Evolutionary conservation across 2,329 filamentous ascomycete genomes (phyloP), one percentile per base, ranked within the genome.

Genomic region (Penicillium sp.): DNA sequence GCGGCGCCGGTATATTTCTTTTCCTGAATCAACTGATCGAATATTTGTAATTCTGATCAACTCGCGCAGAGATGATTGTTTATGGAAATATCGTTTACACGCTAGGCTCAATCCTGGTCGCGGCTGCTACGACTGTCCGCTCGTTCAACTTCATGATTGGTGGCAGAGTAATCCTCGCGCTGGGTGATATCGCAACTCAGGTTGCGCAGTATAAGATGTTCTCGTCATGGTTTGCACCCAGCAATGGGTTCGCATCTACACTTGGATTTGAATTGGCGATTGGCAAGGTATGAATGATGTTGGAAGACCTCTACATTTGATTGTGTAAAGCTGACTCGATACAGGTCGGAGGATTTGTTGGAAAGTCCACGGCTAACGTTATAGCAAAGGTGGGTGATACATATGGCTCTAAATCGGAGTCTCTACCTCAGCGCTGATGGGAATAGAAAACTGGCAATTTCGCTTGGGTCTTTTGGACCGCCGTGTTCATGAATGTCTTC

Each of bases 141-240:
- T 82, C 76, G 28, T 87, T 81, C 68, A 77, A 78, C 16, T 83
- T 87, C 65, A 86, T 87, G 83, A 79, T 87, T 33, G 77, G 75
- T 14, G 84, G 83, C 1, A 71, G 79, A 31, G 72, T 87, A 1
- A 69, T 87, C 11, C 76, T 81, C 24, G 79, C 83, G 0, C 68
- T 87, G 0, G 84, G 84, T n/a, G 84, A 87, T 56, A 84, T 86
- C 18, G 82, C 84, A 0, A 87, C 85, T 0, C 84, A 87, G 60
- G 77, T 86, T 26, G 85, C 85, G 0, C 83, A 87, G 64, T 87
- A 87, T 66, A 85, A 86, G 56, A 80, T 87, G 56, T 87, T 87
- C 61, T 85, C 82, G 0, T 84, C 82, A 0, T 87, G 84, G 84
- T 87, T 87, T 56, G 77, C 84, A 0, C 85, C 84, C 0, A 83